phyloP scores from a whole-genome alignment of 352 stramenopile species.

The Elongisporangium prolatum region DNA sequence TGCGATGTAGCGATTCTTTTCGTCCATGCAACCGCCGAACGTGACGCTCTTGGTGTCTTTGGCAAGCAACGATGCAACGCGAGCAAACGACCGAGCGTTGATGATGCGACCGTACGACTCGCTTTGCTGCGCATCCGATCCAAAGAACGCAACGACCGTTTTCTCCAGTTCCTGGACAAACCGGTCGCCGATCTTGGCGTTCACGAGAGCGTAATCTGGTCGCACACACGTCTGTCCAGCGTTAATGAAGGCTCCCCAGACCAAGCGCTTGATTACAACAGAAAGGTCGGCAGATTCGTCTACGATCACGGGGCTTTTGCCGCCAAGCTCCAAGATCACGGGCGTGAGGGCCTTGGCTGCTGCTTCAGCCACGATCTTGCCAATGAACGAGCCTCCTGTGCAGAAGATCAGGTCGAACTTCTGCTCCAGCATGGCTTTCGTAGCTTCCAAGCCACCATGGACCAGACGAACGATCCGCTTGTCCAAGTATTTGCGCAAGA shows the following conservation, averaged over 20 bases:
- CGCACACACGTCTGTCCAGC: constrained; percentile 92
- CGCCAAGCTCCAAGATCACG: constrained; percentile 91
- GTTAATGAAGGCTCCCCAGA: constrained; percentile 88
- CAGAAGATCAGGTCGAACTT: constrained; percentile 78
- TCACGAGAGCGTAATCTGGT: constrained; percentile 91
- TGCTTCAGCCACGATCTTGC: constrained; percentile 84
- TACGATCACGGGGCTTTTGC: constrained; percentile 87
- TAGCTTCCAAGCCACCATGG: constrained; percentile 58
- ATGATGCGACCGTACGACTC: constrained; percentile 64
- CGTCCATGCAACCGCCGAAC: constrained; percentile 55
- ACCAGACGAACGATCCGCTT: constrained; percentile 66
- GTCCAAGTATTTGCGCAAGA: constrained; percentile 62
- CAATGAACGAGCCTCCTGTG: constrained; percentile 66
- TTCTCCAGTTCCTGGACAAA: constrained; percentile 40
- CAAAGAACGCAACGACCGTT: constrained; percentile 47
- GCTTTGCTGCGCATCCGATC: constrained; percentile 37
- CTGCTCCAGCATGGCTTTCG: constrained; percentile 65
- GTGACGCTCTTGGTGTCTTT: constrained; percentile 49
- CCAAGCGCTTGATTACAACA: constrained; percentile 70
- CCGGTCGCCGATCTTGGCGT: constrained; percentile 56
- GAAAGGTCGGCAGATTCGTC: constrained; percentile 55
- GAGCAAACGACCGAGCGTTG: constrained; percentile 45
- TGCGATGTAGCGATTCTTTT: constrained; percentile 68
- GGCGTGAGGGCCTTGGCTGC: constrained; percentile 93
- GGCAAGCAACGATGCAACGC: constrained; percentile 52